Conservation (phyloP, 305 asterid species). For the Nicotiana rustica region DNA sequence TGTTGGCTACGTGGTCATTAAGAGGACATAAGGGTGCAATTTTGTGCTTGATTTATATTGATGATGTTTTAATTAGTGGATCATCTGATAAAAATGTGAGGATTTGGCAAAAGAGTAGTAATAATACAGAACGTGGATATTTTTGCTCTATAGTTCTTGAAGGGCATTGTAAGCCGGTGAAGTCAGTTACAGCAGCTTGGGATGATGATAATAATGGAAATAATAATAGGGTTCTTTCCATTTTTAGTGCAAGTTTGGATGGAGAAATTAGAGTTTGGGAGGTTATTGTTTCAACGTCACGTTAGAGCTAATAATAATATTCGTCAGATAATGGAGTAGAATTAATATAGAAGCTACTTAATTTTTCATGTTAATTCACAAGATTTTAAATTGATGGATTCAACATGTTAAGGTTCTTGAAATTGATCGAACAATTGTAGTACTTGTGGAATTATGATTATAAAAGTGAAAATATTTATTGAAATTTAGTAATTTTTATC, state of each 20-base stretch:
- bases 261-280: constrained; percentile 74
- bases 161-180: constrained; percentile 66
- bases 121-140: constrained; percentile 36
- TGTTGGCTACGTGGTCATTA: constrained; percentile 42
- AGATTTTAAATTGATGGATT: too few relatives aligned
- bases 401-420: too few relatives aligned
- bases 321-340: background rate
- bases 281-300: constrained; percentile 42
- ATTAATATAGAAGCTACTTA: background rate
- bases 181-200: constrained; percentile 50
- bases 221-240: constrained; percentile 43
- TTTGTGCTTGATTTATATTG: constrained; percentile 50
- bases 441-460: too few relatives aligned
- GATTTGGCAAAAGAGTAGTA: constrained; percentile 54
- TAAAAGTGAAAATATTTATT: too few relatives aligned
- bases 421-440: too few relatives aligned
- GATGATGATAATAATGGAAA: constrained; percentile 3
- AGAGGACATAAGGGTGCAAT: constrained; percentile 66
- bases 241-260: constrained; percentile 68
- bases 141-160: constrained; percentile 54
- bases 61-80: constrained; percentile 62
- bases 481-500: too few relatives aligned
- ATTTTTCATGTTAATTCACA: background rate
- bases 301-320: background rate
- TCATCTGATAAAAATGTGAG: constrained; percentile 62